A percentile compares a stretch with the other conserved stretches of the same genome.
These are phyloP conservation scores for Penicillium hordei DNA, from an alignment of 2,329 filamentous ascomycete genomes.

Conservation along the genomic window DNA sequence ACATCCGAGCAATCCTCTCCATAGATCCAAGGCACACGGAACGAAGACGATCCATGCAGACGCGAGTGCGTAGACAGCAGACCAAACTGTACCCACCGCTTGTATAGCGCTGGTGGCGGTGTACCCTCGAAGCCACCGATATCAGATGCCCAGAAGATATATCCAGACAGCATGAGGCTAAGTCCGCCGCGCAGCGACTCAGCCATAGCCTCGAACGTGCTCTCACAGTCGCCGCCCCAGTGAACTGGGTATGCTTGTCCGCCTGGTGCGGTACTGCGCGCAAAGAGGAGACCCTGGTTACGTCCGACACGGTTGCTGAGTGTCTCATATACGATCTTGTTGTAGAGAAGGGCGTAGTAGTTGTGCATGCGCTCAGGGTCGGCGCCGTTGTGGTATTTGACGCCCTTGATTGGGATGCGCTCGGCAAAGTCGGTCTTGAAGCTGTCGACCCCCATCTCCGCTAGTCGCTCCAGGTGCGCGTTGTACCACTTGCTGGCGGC, in stretches of 20 bases:
- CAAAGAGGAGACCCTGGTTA: slow-evolving; percentile 64
- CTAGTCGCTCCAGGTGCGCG: slow-evolving; percentile 60
- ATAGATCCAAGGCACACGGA: slow-evolving; percentile 73
- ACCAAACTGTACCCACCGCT: slow-evolving; percentile 76
- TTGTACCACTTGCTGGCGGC: slow-evolving; percentile 66
- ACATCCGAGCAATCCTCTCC: slow-evolving; percentile 63
- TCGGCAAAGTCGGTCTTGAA: slow-evolving; percentile 79
- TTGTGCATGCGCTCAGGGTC: slow-evolving; percentile 72
- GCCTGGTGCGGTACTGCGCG: slow-evolving; percentile 66
- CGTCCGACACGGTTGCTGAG: slow-evolving; percentile 55
- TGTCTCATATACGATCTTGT: slow-evolving; percentile 67
- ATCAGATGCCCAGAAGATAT: slow-evolving; percentile 68
- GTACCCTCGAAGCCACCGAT: slow-evolving; percentile 71
- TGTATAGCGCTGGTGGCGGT: slow-evolving; percentile 68
- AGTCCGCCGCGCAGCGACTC: slow-evolving; percentile 68
- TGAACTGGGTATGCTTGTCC: slow-evolving; percentile 68
- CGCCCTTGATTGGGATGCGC: slow-evolving; percentile 64
- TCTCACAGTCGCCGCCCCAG: slow-evolving; percentile 76
- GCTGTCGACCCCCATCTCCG: slow-evolving; percentile 67
- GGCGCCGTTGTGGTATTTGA: slow-evolving; percentile 62
- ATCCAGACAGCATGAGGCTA: slow-evolving; percentile 63
- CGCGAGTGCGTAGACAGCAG: slow-evolving; percentile 69
- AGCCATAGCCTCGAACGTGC: slow-evolving; percentile 70
- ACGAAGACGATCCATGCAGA: slow-evolving; percentile 68
- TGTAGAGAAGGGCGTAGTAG: slow-evolving; percentile 73